Evolutionary conservation across 2,329 filamentous ascomycete species (phyloP), one percentile per base, ranked within the genome.

Genomic region (Alternaria alternata): DNA sequence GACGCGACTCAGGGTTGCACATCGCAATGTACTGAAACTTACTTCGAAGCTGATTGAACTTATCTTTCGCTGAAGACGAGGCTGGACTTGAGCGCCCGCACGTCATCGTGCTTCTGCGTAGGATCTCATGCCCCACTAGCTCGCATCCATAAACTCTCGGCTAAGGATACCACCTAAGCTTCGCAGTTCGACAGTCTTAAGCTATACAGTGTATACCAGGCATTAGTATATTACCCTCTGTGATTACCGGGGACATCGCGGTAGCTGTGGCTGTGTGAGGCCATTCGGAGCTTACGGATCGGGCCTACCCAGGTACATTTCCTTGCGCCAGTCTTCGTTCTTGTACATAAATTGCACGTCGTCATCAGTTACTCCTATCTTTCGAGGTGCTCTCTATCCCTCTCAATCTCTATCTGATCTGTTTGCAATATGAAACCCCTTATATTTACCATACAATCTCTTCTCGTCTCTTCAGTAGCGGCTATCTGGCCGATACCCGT

Each of bases 401-500:
- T 36, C 43, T 44, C 30, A 18, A 16, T 38, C 26, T 55, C 24
- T 12, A n/a, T 16, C 14, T 39, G n/a, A 2, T 41, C 9, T n/a
- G 5, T 41, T 41, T 57, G 39, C 38, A 61, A 22, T 5, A 79
- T 79, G 77, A 75, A 64, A 38, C 39, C 53, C n/a, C 26, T 68
- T 36, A 5, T 63, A 14, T 38, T 8, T 38, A 49, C 20, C 5
- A 26, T 53, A 2, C 4, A 72, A 20, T 57, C 66, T 44, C 54
- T 74, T 26, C 66, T 75, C 44, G 30, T 65, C 26, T 61, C 67
- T 5, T 59, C 72, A n/a, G 72, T 69, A 7, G 44, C 68, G 4
- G 81, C 81, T 3, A 67, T 83, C 52, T 83, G 81, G 81, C 81
- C 81, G 1, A 67, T 80, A 8, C 81, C 81, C 14, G 61, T 67